Base-by-base conservation (phyloP, 2,329 filamentous ascomycete species). In the Cercospora beticola region DNA sequence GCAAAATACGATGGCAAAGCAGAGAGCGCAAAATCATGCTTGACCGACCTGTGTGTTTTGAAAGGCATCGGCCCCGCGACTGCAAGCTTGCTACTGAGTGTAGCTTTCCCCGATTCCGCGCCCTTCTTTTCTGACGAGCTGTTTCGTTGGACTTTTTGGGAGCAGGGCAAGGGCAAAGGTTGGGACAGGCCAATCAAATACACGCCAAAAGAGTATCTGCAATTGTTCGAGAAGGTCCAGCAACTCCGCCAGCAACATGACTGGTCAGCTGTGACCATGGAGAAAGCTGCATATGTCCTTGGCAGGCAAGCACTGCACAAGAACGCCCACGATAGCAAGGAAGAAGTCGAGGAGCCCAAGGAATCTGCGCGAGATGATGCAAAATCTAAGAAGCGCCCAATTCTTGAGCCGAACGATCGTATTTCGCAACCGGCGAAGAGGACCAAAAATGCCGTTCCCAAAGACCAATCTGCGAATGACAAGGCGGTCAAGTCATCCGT, bases 101-200 rank as follows among this genome's bases (percentile, higher is more conserved):
- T 90, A 4, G 86, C 88, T 71, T 85, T 88, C 68, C 85, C 89
- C 0, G 78, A 82, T 0, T 79, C 81, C 12, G 83, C 89, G 60
- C 85, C 91, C 1, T 94, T 94, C 83, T 94, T 94, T 80, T 91
- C 89, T 2, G 92, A 96, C 75, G 92, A 95, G 79, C 84, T 89
- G 3, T 94, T 89, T 76, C 86, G 89, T 72, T 94, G 91, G 91
- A 80, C 90, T 5, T 87, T 87, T 74, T 87, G 86, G 76, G 78
- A 79, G 52, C 75, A 76, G 9, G 79, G 75, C 0, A 79, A 82
- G 26, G 75, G 70, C 2, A 72, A 70, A 28, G 78, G 78, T 3
- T 86, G 84, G 84, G 77, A 81, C 40, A 75, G 82, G 64, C 78
- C 78, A 66, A 89, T 92, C 77, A 91, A 89, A 79, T 95, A 95